Base-by-base conservation (phyloP, 345 rosid species). In the Citrus sp. region DNA sequence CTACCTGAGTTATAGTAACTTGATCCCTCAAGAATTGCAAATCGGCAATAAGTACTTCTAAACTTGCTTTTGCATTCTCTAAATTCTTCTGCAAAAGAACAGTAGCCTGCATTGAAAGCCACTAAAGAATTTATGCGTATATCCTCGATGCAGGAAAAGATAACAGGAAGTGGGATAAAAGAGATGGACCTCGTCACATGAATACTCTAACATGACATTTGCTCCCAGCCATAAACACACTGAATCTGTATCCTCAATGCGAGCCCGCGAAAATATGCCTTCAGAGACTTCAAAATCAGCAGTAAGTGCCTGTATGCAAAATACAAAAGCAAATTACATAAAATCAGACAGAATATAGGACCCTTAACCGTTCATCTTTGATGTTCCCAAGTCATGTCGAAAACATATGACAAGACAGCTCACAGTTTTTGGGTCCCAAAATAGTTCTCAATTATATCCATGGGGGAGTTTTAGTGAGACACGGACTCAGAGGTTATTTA, bases 151-250 rank as follows among this genome's bases (percentile, higher is more conserved):
- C 73, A 78, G 37, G 58, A 56, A 81, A 69, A 37, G 66, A 13
- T 64, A 37, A 16, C 69, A 73, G 72, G 60, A 68, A 65, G 61
- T 61, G 46, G 60, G 70, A 67, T 77, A 34, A 66, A 71, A 34
- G 82, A 63, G 77, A 22, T 35, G 56, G 75, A 93, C 96, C 99
- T 92, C 97, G 79, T 89, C 94, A 56, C 90, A 86, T 73, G 99
- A 92, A 84, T 94, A 93, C 85, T 96, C 99, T 85, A 93, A 87
- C 98, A 94, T 94, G 82, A 97, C 97, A 83, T 94, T 97, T 77
- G 98, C 98, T 78, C 93, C 98, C 27, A 94, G 85, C 98, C 98
- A 97, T 81, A 97, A 84, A 82, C 98, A 92, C 37, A 97, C 98
- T 1, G 93, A 92, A 79, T 92, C 97, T 2, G 82, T 72, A 74